Evolutionary conservation across 495 filamentous ascomycete genomes (phyloP).

Genomic region (Clohesyomyces aquaticus): DNA sequence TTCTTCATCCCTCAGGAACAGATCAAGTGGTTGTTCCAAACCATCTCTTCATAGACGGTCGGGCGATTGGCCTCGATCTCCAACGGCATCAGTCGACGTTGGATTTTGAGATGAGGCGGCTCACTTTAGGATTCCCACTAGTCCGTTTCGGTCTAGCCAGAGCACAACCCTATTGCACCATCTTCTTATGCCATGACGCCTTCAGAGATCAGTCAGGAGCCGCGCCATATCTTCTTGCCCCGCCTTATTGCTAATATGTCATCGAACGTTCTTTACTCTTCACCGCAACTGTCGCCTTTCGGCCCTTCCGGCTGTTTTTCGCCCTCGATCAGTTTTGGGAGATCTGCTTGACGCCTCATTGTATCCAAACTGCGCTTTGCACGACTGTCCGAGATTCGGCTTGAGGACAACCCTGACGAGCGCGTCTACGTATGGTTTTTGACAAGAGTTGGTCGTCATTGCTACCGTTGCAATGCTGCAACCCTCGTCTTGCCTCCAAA

Average conservation of each 20-base stretch:
- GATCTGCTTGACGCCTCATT: background rate
- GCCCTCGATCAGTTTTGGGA: background rate
- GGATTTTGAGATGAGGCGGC: background rate
- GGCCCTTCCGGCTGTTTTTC: background rate
- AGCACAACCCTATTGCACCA: conserved; percentile 11
- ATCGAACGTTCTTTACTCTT: background rate
- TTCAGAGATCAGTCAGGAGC: conserved; percentile 5
- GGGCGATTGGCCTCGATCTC: background rate
- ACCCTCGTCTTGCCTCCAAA: background rate
- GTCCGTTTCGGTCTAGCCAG: background rate
- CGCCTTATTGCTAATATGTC: conserved; percentile 6
- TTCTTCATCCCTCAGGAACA: no score
- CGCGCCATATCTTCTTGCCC: background rate
- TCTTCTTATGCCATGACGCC: conserved; percentile 13
- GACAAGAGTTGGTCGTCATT: background rate
- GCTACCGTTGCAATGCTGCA: background rate
- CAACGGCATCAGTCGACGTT: background rate
- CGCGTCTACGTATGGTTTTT: no score
- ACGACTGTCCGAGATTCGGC: background rate
- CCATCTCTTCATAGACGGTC: background rate
- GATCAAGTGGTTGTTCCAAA: no score
- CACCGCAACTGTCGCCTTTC: conserved; percentile 3
- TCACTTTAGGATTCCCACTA: background rate
- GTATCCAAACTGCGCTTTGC: background rate
- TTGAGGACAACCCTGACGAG: no score